Conservation (phyloP, 1,284 basidiomycete species). For the Ceratobasidium sp. region DNA sequence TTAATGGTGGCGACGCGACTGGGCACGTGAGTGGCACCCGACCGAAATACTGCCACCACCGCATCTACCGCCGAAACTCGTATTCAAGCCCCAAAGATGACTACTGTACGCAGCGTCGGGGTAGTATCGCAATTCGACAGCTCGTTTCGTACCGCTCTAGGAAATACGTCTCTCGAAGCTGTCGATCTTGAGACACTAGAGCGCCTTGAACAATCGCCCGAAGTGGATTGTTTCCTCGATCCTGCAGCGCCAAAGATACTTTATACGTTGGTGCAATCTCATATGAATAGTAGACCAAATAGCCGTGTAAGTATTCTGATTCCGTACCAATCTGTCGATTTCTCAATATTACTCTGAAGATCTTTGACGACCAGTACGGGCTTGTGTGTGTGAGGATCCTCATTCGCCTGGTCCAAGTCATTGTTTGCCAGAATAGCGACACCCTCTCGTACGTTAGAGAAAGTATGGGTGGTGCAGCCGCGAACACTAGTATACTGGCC, state of each 20-base stretch:
- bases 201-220: neutral
- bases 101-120: neutral
- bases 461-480: neutral
- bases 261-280: neutral
- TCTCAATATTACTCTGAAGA: neutral
- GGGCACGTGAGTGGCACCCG: conserved; percentile 3
- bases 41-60: too few relatives aligned
- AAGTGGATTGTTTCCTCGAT: conserved; percentile 12
- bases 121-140: neutral
- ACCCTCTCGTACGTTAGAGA: neutral
- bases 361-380: conserved; percentile 15
- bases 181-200: conserved; percentile 18
- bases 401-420: conserved; percentile 8
- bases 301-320: neutral
- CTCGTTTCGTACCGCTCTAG: neutral
- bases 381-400: neutral
- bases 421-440: neutral
- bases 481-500: neutral
- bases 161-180: neutral
- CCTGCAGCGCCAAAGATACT: conserved; percentile 4
- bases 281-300: conserved; percentile 8
- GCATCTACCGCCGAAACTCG: neutral
- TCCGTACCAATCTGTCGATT: too few relatives aligned
- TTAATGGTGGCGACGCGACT: conserved; percentile 8
- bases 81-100: neutral